Evolutionary conservation across 768 basidiomycete genomes (phyloP), one percentile per base, ranked within the genome.

Genomic region (Suillus ampliporus): DNA sequence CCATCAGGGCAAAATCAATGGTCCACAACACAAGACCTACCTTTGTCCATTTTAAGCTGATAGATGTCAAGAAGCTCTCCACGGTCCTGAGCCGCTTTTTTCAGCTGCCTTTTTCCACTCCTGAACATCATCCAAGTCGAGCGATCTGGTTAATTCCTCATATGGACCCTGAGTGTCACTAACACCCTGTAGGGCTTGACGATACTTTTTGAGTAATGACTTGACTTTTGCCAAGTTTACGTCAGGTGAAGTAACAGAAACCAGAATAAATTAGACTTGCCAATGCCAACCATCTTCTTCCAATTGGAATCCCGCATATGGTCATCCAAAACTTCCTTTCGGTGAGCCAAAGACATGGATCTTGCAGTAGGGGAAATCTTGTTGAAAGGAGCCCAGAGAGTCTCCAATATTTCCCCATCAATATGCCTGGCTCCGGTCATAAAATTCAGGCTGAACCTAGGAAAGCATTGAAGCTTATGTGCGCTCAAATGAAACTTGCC

Each of bases 351-450:
- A 0, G 69, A 59, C 61, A 76, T 75, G 0, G 65, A 66, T 0
- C 71, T 44, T 0, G 70, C 69, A 13, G 67, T 71, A 0, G 67
- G 34, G 0, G 73, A 71, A 0, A 74, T 66, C 2, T 71, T 63
- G 43, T 31, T 31, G 31, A 31, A 31, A 31, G 31, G 31, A 31
- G 31, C 31, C 31, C 31, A 31, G 31, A 31, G 48, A 0, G 74
- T 75, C 40, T 79, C 77, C 9, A 80, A 37, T 4, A 79, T 76
- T 43, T 79, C 73, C 0, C 77, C 74, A 53, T 77, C 74, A 0
- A 76, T 46, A 6, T 74, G 64, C 0, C 74, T 72, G 0, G 64
- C 67, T 0, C 77, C 77, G 3, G 43, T 46, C 14, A 80, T 68
- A 26, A 70, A 78, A 15, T 63, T 65, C 0, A 68, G 66, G 1